phyloP scores from a whole-genome alignment of 441 rosid species.

The Metrosideros polymorpha region DNA sequence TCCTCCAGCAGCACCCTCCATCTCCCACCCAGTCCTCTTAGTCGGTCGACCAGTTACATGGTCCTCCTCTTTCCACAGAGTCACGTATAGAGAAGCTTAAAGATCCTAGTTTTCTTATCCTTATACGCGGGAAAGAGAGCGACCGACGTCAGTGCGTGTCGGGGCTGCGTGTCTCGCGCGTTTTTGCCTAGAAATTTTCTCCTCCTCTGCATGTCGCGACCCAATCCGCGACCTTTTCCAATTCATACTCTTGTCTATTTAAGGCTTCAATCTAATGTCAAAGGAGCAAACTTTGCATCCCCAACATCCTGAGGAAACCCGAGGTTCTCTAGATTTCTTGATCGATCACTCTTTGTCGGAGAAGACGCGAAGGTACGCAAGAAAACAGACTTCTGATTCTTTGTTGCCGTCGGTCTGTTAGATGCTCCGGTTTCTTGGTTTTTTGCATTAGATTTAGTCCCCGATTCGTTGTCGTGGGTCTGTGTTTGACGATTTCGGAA shows the following conservation, averaged over 20 bases:
- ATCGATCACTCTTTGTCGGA: background rate
- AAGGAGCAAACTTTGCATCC: background rate
- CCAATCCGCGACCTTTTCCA: background rate
- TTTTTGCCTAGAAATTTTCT: background rate
- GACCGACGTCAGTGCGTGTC: background rate
- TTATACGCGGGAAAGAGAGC: background rate
- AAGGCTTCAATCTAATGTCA: background rate
- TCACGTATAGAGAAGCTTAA: background rate
- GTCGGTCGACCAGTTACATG: background rate
- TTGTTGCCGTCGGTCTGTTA: background rate
- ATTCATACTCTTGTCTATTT: background rate
- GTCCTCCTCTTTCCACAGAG: background rate
- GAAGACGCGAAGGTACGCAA: background rate
- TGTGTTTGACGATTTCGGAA: background rate
- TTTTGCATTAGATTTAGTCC: background rate
- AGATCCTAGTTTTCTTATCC: background rate
- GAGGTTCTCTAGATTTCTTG: background rate
- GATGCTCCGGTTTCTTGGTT: background rate
- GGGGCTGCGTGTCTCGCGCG: background rate
- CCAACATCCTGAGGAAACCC: background rate
- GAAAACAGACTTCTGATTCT: background rate
- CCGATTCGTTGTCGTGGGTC: background rate
- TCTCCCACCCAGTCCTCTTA: background rate
- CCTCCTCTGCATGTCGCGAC: background rate
- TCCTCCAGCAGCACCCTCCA: background rate